phyloP scores from a whole-genome alignment of 2,329 filamentous ascomycete species.

The Trichoderma harzianum region DNA sequence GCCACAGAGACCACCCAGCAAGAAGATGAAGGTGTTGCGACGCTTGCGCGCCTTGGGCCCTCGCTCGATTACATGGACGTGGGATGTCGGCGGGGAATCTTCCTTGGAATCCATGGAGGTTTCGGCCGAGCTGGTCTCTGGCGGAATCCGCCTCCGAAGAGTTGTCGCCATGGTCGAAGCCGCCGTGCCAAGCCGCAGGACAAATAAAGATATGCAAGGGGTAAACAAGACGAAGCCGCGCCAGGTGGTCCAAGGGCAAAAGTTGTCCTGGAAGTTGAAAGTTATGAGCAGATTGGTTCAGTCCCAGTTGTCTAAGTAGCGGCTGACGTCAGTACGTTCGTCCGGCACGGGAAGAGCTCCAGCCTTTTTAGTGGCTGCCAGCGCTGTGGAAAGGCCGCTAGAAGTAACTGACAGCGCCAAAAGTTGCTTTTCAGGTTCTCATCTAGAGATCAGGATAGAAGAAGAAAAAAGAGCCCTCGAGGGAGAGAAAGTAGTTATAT shows the following conservation, averaged over 20 bases:
- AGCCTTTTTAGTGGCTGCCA: constrained; percentile 11
- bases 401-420: neutral
- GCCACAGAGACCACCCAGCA: constrained; percentile 85
- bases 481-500: neutral
- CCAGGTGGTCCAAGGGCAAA: neutral
- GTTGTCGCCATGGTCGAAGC: constrained; percentile 31
- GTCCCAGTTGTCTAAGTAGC: neutral
- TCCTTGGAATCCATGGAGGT: constrained; percentile 27
- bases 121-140: constrained; percentile 22
- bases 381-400: neutral
- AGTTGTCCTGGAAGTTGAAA: neutral
- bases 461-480: neutral
- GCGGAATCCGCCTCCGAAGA: constrained; percentile 32
- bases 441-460: neutral
- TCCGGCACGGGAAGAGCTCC: constrained; percentile 2
- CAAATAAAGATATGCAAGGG: neutral
- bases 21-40: constrained; percentile 77
- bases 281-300: neutral
- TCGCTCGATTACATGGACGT: constrained; percentile 44
- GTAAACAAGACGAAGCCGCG: neutral
- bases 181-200: neutral
- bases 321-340: constrained; percentile 9
- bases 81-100: constrained; percentile 29
- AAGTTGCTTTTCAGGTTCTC: neutral
- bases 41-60: constrained; percentile 61